Evolutionary conservation across 768 basidiomycete genomes (phyloP).

Genomic region (Suillus cothurnatus): DNA sequence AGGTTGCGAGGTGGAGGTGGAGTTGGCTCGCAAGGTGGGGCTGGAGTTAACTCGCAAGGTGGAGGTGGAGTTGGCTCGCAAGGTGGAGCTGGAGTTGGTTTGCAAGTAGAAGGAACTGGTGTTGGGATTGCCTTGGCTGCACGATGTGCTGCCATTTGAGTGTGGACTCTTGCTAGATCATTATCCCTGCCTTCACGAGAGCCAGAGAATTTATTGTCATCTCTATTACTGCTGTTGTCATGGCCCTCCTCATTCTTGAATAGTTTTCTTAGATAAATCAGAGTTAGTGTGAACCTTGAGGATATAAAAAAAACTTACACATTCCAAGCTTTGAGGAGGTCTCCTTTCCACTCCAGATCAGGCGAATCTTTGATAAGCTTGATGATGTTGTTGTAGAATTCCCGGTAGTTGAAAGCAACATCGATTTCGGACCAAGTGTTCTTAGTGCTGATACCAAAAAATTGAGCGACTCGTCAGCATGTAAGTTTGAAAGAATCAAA

Average conservation of each 20-base stretch:
- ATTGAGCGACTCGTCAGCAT: neutral
- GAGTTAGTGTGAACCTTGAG: neutral
- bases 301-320: neutral
- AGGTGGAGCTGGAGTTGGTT: too few relatives aligned
- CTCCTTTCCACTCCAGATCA: constrained; percentile 4
- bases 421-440: constrained; percentile 6
- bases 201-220: too few relatives aligned
- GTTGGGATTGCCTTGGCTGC: neutral
- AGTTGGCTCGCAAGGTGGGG: neutral
- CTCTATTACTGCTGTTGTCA: neutral
- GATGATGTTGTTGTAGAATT: constrained; percentile 9
- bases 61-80: too few relatives aligned
- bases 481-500: constrained; percentile 2
- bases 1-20: neutral
- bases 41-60: neutral
- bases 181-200: neutral
- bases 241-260: constrained; percentile 3
- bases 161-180: neutral
- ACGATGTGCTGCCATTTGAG: constrained; percentile 1
- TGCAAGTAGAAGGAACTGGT: neutral
- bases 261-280: neutral
- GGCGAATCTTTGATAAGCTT: constrained; percentile 2
- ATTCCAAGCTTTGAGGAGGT: constrained; percentile 6
- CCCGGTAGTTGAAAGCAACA: constrained; percentile 2
- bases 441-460: constrained; percentile 3